Percentiles rank a stretch among this genome's conserved stretches.
These are phyloP conservation scores for Leccinum laetum DNA, from an alignment of 1,284 basidiomycete species.

Conservation along the genomic window DNA sequence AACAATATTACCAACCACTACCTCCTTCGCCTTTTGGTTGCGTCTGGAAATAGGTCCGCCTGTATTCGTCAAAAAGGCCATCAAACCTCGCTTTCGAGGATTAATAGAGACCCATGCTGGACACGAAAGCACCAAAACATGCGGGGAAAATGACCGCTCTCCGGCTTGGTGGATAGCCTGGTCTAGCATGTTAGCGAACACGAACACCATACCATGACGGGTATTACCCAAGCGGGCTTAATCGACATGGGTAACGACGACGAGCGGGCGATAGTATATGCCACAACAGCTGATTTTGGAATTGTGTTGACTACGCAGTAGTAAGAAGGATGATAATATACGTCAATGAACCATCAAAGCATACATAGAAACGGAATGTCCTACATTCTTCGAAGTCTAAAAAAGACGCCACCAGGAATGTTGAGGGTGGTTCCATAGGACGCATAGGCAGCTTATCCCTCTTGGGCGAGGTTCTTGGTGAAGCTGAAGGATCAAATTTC, in stretches of 20 bases:
- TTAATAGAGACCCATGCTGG: slow-evolving; percentile 27
- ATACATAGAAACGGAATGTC: slow-evolving; percentile 18
- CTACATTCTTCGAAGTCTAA: slow-evolving; percentile 64
- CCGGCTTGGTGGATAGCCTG: slow-evolving; percentile 36
- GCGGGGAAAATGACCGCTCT: slow-evolving; percentile 41
- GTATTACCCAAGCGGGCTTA: slow-evolving; percentile 34
- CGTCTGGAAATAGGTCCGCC: slow-evolving; percentile 39
- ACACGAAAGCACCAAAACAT: slow-evolving; percentile 42
- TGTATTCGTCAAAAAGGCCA: slow-evolving; percentile 46
- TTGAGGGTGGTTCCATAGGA: slow-evolving; percentile 28
- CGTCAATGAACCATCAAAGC: neutral
- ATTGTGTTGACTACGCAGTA: slow-evolving; percentile 41
- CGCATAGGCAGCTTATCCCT: slow-evolving; percentile 30
- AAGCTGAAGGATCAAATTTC: slow-evolving; percentile 23
- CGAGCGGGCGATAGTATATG: slow-evolving; percentile 39
- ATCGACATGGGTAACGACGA: slow-evolving; percentile 16
- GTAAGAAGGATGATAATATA: slow-evolving; percentile 3
- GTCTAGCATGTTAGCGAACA: slow-evolving; percentile 11
- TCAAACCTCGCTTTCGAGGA: slow-evolving; percentile 29
- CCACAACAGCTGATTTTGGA: slow-evolving; percentile 48
- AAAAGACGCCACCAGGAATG: slow-evolving; percentile 53
- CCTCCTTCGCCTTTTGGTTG: slow-evolving; percentile 38
- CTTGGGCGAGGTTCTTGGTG: slow-evolving; percentile 32
- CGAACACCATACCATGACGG: slow-evolving; percentile 1
- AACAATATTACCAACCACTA: slow-evolving; percentile 47